Percentiles rank a stretch among this genome's conserved stretches.
Conservation (phyloP, 805 yeast genomes). For the Candida ascalaphidarum region DNA sequence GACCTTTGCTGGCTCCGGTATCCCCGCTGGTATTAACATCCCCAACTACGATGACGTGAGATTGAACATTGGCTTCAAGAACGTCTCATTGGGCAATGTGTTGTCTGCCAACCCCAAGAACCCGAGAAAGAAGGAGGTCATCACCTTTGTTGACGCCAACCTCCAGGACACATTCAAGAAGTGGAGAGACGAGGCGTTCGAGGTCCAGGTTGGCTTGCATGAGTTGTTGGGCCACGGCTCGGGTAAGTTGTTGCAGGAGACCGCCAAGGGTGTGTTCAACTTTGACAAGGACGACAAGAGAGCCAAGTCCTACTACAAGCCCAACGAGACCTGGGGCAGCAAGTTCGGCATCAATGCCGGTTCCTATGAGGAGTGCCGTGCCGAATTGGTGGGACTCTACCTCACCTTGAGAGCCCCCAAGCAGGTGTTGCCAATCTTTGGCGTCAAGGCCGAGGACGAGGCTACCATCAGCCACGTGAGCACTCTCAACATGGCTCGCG, state of each 20-base stretch:
- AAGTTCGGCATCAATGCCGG: conserved; percentile 78
- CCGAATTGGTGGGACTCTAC: conserved; percentile 82
- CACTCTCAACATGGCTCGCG: conserved; percentile 77
- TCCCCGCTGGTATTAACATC: conserved; percentile 89
- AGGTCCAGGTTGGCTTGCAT: conserved; percentile 90
- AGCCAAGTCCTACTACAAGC: conserved; percentile 59
- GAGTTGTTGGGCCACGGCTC: conserved; percentile 89
- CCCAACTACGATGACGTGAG: conserved; percentile 91
- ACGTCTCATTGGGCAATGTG: conserved; percentile 83
- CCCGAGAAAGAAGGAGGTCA: conserved; percentile 57
- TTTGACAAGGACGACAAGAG: conserved; percentile 71
- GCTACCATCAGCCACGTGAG: conserved; percentile 62
- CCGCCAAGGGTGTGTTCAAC: conserved; percentile 56
- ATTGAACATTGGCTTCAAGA: conserved; percentile 76
- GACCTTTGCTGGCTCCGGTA: conserved; percentile 83
- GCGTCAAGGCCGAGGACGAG: conserved; percentile 45
- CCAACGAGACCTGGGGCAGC: conserved; percentile 88
- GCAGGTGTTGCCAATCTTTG: conserved; percentile 67
- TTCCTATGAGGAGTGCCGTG: conserved; percentile 88
- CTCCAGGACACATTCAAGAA: conserved; percentile 54
- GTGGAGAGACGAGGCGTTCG: conserved; percentile 76
- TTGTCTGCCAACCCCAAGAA: conserved; percentile 58
- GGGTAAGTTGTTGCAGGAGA: conserved; percentile 63
- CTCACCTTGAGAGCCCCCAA: conserved; percentile 54
- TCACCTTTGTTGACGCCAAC: conserved; percentile 52